A percentile compares a stretch with the other conserved stretches of the same genome.
Conservation (phyloP, 495 filamentous ascomycete genomes). For the Symbiotaphrina buchneri region DNA sequence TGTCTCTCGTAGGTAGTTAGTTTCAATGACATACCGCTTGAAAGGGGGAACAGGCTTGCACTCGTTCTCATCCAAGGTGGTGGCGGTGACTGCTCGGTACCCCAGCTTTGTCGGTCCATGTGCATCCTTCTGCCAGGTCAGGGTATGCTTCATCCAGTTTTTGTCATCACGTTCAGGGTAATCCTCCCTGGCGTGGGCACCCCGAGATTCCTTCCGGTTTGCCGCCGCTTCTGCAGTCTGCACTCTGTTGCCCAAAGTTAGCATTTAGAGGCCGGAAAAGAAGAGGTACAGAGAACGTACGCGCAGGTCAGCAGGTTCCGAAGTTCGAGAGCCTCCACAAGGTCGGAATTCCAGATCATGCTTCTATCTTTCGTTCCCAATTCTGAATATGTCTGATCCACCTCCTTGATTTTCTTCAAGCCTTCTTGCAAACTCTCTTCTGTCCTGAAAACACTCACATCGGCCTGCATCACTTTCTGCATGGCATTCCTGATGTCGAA, state of each 20-base stretch:
- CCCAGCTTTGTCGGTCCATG: conserved; percentile 56
- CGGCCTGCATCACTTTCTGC: conserved; percentile 96
- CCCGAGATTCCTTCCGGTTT: conserved; percentile 82
- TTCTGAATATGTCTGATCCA: conserved; percentile 59
- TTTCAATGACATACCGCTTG: conserved; percentile 21
- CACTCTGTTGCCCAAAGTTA: conserved; percentile 13
- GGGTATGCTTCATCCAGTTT: conserved; percentile 97
- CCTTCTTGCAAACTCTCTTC: conserved; percentile 77
- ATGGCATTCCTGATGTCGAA: conserved; percentile 74
- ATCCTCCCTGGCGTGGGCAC: conserved; percentile 88
- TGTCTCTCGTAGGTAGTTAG: background rate
- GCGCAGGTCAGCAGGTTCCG: conserved; percentile 89
- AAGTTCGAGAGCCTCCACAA: conserved; percentile 87
- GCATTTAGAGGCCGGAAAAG: background rate
- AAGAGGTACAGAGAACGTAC: conserved; percentile 22
- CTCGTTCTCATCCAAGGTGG: conserved; percentile 72
- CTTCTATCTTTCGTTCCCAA: conserved; percentile 89
- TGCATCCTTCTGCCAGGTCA: conserved; percentile 78
- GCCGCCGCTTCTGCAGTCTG: conserved; percentile 77
- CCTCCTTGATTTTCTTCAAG: conserved; percentile 52
- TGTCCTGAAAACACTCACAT: conserved; percentile 92
- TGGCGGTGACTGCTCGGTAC: conserved; percentile 55
- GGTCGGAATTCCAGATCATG: conserved; percentile 99
- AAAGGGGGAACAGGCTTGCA: conserved; percentile 76
- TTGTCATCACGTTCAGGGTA: conserved; percentile 81